Base-by-base conservation (phyloP, 208 protist genomes). In the Paratrypanosoma confusum region DNA sequence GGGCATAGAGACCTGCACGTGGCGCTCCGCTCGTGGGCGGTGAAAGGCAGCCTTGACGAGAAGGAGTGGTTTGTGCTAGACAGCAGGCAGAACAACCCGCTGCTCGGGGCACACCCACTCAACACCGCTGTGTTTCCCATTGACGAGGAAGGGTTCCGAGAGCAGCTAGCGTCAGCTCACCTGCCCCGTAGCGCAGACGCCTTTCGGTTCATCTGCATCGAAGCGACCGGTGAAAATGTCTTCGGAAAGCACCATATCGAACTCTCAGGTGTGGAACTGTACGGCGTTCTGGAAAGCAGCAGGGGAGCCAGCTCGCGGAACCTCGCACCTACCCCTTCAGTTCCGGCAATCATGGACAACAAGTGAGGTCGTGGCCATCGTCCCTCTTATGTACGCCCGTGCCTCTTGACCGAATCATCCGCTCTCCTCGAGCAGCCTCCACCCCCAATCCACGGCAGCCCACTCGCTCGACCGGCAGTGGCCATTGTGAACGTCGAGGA, bases 171-270 rank as follows among this genome's bases (percentile, higher is more conserved):
- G 3, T 5, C 17, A 11, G 3, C 8, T 5, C 11, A 24, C 8
- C 8, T 16, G 8, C n/a, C n/a, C n/a, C n/a, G n/a, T n/a, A n/a
- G n/a, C n/a, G n/a, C n/a, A n/a, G 40, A 36, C 42, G 50, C 50
- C 6, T 57, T 57, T 57, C 37, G 50, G n/a, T 57, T 49, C 39
- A 32, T 57, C 14, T 32, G 34, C 13, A 25, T 57, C 16, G 50
- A 57, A n/a, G 11, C 42, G 21, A 23, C 29, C 0, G 50, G 50
- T 27, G 25, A 33, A 18, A 42, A 57, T 47, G 50, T 42, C 5
- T 33, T 48, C 18, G 50, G 50, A 0, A 27, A 57, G 18, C 13
- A 48, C 26, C 50, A 57, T 26, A 13, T 57, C n/a, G 50, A 57
- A 42, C 25, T 57, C 5, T 45, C 39, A 3, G 50, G 50, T 20